Conservation (phyloP, 305 asterid species). For the Petunia hybrid region DNA sequence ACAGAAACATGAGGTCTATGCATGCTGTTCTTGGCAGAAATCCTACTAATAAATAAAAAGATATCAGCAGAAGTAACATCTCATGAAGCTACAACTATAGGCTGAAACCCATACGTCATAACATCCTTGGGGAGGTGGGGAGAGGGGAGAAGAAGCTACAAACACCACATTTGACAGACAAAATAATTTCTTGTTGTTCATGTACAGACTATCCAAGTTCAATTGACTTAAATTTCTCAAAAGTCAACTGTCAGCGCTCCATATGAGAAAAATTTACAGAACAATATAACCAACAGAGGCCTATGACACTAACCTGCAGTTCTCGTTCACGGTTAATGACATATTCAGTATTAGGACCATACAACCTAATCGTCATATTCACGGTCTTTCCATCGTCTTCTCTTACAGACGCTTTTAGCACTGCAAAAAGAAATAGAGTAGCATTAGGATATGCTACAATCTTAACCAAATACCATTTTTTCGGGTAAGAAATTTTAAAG, state of each 20-base stretch:
- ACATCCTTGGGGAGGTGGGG: not conserved
- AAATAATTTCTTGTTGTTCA: not conserved
- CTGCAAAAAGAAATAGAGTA: slow-evolving; percentile 56
- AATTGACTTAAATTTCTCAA: slow-evolving; percentile 12
- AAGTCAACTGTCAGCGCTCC: not conserved
- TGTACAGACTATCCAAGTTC: not conserved
- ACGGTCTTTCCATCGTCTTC: slow-evolving; percentile 57
- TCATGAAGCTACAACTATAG: not conserved
- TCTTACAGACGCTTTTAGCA: slow-evolving; percentile 80
- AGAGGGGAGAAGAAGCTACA: not conserved
- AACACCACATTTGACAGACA: slow-evolving; percentile 15
- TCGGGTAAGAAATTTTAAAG: not conserved
- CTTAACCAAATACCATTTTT: not conserved
- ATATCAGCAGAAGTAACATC: not conserved
- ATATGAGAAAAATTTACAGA: not conserved
- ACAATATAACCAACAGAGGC: slow-evolving; percentile 25
- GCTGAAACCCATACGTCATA: not conserved
- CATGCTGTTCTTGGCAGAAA: not conserved
- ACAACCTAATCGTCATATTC: slow-evolving; percentile 74
- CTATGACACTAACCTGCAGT: slow-evolving; percentile 59
- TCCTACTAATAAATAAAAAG: not conserved
- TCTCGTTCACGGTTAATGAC: slow-evolving; percentile 93
- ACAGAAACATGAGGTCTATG: not conserved
- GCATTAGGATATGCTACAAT: not conserved
- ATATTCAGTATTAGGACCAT: slow-evolving; percentile 96